Evolutionary conservation across 148 eudicot genomes (phyloP).

Genomic region (Nyssa sinensis): DNA sequence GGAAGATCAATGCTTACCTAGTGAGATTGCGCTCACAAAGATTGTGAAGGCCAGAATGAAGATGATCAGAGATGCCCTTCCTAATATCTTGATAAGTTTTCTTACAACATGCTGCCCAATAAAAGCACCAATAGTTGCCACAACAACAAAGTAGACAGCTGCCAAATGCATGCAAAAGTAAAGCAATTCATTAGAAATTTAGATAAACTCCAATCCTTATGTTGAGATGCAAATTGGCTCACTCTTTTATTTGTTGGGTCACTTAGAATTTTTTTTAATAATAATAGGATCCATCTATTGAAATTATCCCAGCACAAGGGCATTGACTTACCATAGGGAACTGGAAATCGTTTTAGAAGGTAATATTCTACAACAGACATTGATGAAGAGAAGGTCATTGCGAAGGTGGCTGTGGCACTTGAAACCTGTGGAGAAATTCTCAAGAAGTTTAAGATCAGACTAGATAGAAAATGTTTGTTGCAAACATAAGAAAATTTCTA

Average conservation of each 20-base stretch:
- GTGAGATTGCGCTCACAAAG: constrained; percentile 76
- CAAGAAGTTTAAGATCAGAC: constrained; percentile 6
- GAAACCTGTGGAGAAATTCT: constrained; percentile 56
- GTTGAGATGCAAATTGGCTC: neutral
- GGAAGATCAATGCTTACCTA: constrained; percentile 45
- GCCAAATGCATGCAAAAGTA: constrained; percentile 13
- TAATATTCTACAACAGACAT: constrained; percentile 96
- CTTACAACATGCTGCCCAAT: constrained; percentile 83
- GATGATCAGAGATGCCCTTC: constrained; percentile 82
- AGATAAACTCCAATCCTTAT: neutral
- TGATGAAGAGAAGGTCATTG: constrained; percentile 93
- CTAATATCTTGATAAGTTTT: constrained; percentile 59
- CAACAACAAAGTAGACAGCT: constrained; percentile 61
- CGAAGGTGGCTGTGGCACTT: constrained; percentile 97
- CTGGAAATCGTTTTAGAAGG: constrained; percentile 91
- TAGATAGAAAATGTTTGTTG: constrained; percentile 4
- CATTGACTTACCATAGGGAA: constrained; percentile 73
- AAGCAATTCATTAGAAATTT: neutral
- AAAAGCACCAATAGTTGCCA: constrained; percentile 77
- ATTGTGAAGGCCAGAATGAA: constrained; percentile 78
- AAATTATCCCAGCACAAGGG: neutral
- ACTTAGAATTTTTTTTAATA: neutral
- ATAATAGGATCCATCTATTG: neutral
- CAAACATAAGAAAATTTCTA: constrained; percentile 8
- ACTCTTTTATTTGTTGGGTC: neutral